phyloP scores from a whole-genome alignment of 78 protist species.

The Isochrysis galbana region DNA sequence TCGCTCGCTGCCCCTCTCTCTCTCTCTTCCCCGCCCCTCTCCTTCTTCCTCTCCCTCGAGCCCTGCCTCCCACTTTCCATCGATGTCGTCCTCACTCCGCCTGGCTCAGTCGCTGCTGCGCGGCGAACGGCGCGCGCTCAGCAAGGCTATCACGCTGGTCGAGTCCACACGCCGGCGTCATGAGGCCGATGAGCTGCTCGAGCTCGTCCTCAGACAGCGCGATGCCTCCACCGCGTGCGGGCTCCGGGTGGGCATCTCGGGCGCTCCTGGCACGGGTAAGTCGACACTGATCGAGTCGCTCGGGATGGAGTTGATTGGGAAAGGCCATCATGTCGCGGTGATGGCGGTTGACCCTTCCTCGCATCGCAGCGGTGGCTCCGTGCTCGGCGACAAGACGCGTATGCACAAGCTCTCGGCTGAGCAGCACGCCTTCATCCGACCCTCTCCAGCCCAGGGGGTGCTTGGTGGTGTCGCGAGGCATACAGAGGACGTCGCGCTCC shows the following conservation, averaged over 20 bases:
- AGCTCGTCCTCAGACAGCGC: neutral
- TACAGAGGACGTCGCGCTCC: constrained; percentile 80
- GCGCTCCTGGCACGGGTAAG: constrained; percentile 97
- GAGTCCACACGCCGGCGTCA: neutral
- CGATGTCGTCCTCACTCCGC: too few relatives aligned
- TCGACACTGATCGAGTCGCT: constrained; percentile 87
- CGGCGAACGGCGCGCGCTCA: constrained; percentile 14
- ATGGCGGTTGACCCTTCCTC: constrained; percentile 94
- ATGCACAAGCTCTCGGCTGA: constrained; percentile 81
- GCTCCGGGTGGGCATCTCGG: constrained; percentile 86
- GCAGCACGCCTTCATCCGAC: constrained; percentile 87
- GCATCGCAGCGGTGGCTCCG: constrained; percentile 83
- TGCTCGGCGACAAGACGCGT: constrained; percentile 95
- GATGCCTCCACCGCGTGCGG: neutral
- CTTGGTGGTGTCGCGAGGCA: constrained; percentile 75
- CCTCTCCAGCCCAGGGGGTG: constrained; percentile 80
- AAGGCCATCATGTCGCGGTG: constrained; percentile 13
- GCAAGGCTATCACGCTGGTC: constrained; percentile 34
- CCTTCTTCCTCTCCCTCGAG: too few relatives aligned
- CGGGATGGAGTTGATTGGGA: neutral
- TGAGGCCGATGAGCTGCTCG: neutral
- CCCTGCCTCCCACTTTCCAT: too few relatives aligned
- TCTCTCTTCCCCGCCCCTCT: too few relatives aligned
- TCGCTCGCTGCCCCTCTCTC: too few relatives aligned
- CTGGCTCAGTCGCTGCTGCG: neutral